Evolutionary conservation across 2,329 filamentous ascomycete genomes (phyloP), one percentile per base, ranked within the genome.

Genomic region (Aspergillus transmontanensis): DNA sequence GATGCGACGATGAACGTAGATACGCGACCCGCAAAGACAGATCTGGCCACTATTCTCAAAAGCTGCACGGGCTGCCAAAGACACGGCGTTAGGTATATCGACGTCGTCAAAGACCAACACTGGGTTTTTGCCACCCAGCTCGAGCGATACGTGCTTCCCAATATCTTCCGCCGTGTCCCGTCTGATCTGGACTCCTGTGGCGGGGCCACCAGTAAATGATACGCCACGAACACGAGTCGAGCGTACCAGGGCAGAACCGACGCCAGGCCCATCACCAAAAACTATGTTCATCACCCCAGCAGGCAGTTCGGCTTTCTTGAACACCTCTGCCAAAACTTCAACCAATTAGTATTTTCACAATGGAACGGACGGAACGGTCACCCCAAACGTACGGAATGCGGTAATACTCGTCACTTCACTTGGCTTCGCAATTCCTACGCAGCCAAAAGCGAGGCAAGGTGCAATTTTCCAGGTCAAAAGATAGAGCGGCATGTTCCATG

Each of bases 71-170:
- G 90, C 87, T 19, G 84, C 81, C 87, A 90, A 92, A 68, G 90
- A 87, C 14, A 91, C 89, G 3, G 89, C 87, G 73, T 90, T 85
- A 6, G 89, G 86, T 26, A 90, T 71, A 64, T 90, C 87, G 4
- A 88, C 87, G 69, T 90, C 88, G 6, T 85, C 81, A 64, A 90
- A 90, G 7, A 90, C 84, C 11, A 90, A 69, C 2, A 89, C 78
- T 0, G 88, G 87, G 4, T 84, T 87, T 76, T 91, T 90, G 61
- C 88, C 89, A 45, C 88, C 89, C 86, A 73, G 76, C 63, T 76
- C 74, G 1, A 76, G 64, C 4, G 74, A 76, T 56, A 76, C 73
- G 41, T 76, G 75, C 66, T 76, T 76, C 67, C 76, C 58, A 30
- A 73, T 76, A 16, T 65, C 66, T 9, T 72, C 73, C 26, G 74